Evolutionary conservation across 106 monocot species (phyloP).

Genomic region (Xerophyta viscosa): DNA sequence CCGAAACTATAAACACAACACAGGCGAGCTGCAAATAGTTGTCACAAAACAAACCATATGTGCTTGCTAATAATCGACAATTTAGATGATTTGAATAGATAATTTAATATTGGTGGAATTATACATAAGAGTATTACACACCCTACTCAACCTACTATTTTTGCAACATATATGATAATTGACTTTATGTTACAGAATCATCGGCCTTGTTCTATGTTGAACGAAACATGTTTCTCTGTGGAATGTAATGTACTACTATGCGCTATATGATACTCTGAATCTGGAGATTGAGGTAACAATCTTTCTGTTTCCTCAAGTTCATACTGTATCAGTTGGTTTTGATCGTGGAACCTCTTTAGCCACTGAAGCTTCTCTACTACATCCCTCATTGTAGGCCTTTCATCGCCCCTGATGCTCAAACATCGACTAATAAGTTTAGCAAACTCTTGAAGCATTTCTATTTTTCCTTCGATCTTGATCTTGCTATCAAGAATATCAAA

Average conservation of each 20-base stretch:
- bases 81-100: too few relatives aligned
- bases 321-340: background rate
- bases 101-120: too few relatives aligned
- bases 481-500: conserved; percentile 2
- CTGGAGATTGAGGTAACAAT: background rate
- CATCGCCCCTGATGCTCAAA: conserved; percentile 3
- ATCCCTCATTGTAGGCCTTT: conserved; percentile 12
- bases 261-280: background rate
- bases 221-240: too few relatives aligned
- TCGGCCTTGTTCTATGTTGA: too few relatives aligned
- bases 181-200: too few relatives aligned
- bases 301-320: background rate
- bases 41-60: too few relatives aligned
- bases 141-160: too few relatives aligned
- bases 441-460: conserved; percentile 2
- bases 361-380: background rate
- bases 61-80: too few relatives aligned
- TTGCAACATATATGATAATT: too few relatives aligned
- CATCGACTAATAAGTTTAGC: background rate
- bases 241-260: background rate
- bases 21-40: too few relatives aligned
- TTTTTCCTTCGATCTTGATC: background rate
- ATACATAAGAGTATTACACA: too few relatives aligned
- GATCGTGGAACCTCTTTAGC: background rate
- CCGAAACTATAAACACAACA: too few relatives aligned